Conservation (phyloP, 2,329 filamentous ascomycete species). For the Xylaria sp. region DNA sequence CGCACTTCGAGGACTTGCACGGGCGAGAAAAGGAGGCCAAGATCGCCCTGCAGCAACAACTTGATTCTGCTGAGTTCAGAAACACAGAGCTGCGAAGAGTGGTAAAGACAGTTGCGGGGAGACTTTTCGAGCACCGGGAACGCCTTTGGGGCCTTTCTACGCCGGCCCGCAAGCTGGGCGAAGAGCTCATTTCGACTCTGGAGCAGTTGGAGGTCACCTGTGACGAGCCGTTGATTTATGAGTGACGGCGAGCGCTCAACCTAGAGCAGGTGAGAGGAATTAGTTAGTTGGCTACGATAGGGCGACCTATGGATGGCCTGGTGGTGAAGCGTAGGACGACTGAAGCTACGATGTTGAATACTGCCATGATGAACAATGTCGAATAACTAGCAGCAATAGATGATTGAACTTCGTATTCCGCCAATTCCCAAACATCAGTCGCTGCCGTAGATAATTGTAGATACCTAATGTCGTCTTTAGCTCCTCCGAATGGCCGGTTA, state of each 20-base stretch:
- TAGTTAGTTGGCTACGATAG: neutral
- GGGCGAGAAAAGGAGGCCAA: conserved; percentile 1
- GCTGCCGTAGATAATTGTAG: neutral
- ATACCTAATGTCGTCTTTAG: too few relatives aligned
- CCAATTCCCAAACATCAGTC: too few relatives aligned
- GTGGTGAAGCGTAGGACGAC: neutral
- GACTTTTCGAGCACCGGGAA: conserved; percentile 16
- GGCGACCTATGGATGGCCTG: too few relatives aligned
- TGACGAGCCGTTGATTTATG: conserved; percentile 7
- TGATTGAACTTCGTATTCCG: neutral
- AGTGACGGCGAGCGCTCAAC: neutral
- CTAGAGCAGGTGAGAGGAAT: neutral
- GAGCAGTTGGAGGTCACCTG: conserved; percentile 11
- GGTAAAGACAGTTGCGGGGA: conserved; percentile 6
- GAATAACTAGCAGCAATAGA: neutral
- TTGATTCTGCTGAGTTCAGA: neutral
- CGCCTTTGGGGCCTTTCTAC: conserved; percentile 21
- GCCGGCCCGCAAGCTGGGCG: conserved; percentile 21
- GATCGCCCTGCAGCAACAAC: neutral
- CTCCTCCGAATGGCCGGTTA: too few relatives aligned
- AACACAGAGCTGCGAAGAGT: conserved; percentile 4
- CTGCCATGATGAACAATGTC: neutral
- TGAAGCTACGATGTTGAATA: neutral
- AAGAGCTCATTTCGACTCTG: conserved; percentile 21
- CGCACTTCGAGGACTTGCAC: conserved; percentile 12